Evolutionary conservation across 371 early-diverging fungal genomes (phyloP).

Genomic region (Mucor piriformis): DNA sequence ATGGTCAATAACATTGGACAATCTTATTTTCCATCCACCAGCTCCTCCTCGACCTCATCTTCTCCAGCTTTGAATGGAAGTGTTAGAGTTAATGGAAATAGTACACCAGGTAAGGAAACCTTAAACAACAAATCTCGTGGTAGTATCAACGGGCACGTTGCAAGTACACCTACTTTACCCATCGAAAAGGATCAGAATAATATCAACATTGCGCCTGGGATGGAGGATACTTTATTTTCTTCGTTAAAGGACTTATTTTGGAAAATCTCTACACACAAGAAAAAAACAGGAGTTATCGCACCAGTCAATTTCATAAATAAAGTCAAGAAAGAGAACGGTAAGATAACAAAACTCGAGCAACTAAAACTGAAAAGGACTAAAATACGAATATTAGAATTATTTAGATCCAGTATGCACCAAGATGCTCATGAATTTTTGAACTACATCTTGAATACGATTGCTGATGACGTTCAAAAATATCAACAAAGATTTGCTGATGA

Average conservation of each 20-base stretch:
- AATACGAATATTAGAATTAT: no score
- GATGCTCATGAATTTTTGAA: slow-evolving; percentile 98
- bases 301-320: slow-evolving; percentile 86
- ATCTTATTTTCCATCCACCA: slow-evolving; percentile 35
- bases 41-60: slow-evolving; percentile 34
- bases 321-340: slow-evolving; percentile 90
- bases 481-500: slow-evolving; percentile 33
- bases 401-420: slow-evolving; percentile 93
- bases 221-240: slow-evolving; percentile 83
- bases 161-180: slow-evolving; percentile 8
- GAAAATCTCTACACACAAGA: slow-evolving; percentile 80
- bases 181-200: slow-evolving; percentile 46
- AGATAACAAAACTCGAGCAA: slow-evolving; percentile 3
- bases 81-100: slow-evolving; percentile 13
- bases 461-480: slow-evolving; percentile 80
- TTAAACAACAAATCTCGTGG: slow-evolving; percentile 4
- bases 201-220: slow-evolving; percentile 54
- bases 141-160: slow-evolving; percentile 4
- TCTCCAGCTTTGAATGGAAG: slow-evolving; percentile 25
- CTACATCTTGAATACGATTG: slow-evolving; percentile 88
- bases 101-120: slow-evolving; percentile 4
- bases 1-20: slow-evolving; percentile 5
- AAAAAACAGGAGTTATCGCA: slow-evolving; percentile 84
- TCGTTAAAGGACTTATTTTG: slow-evolving; percentile 88
- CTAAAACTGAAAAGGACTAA: no score